Percentiles rank a stretch among this genome's conserved stretches.
These are phyloP conservation scores for Articulospora tetracladia DNA, from an alignment of 495 filamentous ascomycete species.

Conservation along the genomic window DNA sequence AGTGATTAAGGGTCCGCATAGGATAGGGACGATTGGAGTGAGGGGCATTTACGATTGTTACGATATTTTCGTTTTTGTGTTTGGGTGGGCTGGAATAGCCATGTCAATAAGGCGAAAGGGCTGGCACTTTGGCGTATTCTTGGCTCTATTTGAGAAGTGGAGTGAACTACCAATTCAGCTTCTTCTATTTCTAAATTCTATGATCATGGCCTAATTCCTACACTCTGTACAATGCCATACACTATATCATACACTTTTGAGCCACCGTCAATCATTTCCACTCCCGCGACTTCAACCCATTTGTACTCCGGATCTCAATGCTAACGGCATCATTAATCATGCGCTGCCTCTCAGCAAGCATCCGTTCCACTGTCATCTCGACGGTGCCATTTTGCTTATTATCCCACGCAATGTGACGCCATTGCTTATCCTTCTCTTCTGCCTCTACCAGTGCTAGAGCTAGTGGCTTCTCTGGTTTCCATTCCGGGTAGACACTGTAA, in stretches of 20 bases:
- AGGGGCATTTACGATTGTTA: not conserved
- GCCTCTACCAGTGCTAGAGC: not conserved
- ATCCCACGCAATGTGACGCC: not conserved
- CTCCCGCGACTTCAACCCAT: not conserved
- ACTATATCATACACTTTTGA: not conserved
- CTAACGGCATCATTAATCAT: not conserved
- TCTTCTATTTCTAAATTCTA: not conserved
- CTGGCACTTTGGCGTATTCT: slow-evolving; percentile 1
- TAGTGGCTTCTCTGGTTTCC: not conserved
- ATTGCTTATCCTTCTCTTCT: not conserved
- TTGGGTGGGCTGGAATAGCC: not conserved
- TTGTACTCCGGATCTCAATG: not conserved
- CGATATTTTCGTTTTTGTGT: not conserved
- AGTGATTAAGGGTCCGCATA: slow-evolving; percentile 45
- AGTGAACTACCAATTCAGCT: not conserved
- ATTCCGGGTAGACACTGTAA: not conserved
- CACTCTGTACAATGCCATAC: not conserved
- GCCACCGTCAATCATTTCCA: not conserved
- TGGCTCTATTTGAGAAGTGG: not conserved
- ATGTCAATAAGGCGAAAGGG: not conserved
- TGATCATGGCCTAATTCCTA: not conserved
- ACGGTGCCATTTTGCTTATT: not conserved
- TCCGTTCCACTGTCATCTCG: not conserved
- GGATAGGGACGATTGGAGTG: no score
- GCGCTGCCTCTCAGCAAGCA: not conserved